phyloP scores from a whole-genome alignment of 352 stramenopile genomes.

The Bremia lactucae region DNA sequence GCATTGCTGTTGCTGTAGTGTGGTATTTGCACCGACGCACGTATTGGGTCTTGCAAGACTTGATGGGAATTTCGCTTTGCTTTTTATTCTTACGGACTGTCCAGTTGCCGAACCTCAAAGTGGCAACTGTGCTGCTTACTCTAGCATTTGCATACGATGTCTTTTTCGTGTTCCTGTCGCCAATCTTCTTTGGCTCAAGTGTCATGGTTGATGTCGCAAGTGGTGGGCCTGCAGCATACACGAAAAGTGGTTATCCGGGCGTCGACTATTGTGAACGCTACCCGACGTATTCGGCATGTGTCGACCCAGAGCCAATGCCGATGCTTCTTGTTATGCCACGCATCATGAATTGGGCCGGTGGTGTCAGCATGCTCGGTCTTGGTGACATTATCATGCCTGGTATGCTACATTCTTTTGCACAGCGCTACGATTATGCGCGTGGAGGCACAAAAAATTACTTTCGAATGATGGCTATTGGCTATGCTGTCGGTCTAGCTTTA shows the following conservation, averaged over 20 bases:
- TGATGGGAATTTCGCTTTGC: constrained; percentile 89
- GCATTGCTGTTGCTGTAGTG: constrained; percentile 26
- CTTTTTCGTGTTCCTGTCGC: constrained; percentile 93
- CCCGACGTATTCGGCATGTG: constrained; percentile 39
- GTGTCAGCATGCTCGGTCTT: constrained; percentile 88
- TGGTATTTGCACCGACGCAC: constrained; percentile 56
- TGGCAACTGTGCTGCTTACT: constrained; percentile 82
- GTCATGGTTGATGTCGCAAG: constrained; percentile 93
- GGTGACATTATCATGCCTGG: constrained; percentile 94
- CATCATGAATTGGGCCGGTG: constrained; percentile 86
- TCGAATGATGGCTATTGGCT: constrained; percentile 76
- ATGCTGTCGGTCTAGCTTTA: constrained; percentile 88
- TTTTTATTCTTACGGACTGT: constrained; percentile 88
- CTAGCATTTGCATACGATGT: constrained; percentile 93
- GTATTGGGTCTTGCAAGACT: constrained; percentile 85
- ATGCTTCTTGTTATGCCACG: constrained; percentile 92
- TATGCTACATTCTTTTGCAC: constrained; percentile 88
- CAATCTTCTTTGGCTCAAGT: constrained; percentile 74
- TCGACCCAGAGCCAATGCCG: constrained; percentile 83
- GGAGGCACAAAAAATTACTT: constrained; percentile 75
- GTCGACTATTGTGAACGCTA: constrained; percentile 74
- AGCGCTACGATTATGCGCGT: constrained; percentile 85
- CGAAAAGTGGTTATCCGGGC: constrained; percentile 50
- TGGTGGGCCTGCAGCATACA: constrained; percentile 62
- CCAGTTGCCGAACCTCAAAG: constrained; percentile 86